Conservation (phyloP, 176 grass and related monocot species). For the Zoysia pacifica region DNA sequence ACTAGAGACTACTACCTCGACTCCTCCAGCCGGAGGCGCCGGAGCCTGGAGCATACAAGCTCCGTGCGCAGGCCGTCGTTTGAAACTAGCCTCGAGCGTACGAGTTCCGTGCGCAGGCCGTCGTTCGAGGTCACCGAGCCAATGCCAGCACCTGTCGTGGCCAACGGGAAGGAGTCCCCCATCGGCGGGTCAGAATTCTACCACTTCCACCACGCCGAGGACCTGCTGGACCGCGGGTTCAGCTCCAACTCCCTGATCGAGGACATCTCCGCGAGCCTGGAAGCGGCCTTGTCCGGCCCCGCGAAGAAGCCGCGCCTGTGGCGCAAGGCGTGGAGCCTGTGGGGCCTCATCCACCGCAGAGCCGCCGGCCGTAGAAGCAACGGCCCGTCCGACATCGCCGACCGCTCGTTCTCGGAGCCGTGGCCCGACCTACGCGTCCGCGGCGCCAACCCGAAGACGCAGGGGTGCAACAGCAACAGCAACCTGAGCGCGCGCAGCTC, state of each 20-base stretch:
- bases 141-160: constrained; percentile 25
- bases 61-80: constrained; percentile 51
- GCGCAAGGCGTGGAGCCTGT: constrained; percentile 89
- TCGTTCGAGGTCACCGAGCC: constrained; percentile 51
- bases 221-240: constrained; percentile 83
- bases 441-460: constrained; percentile 61
- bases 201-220: constrained; percentile 64
- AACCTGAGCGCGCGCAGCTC: constrained; percentile 81
- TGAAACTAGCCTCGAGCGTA: constrained; percentile 56
- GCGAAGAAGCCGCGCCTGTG: constrained; percentile 79
- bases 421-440: constrained; percentile 65
- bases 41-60: constrained; percentile 74
- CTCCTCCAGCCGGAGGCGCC: constrained; percentile 62
- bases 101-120: constrained; percentile 53
- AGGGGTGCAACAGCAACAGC: constrained; percentile 85
- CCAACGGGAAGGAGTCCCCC: constrained; percentile 53
- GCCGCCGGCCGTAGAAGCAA: constrained; percentile 41
- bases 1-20: constrained; percentile 86
- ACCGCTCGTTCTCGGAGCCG: constrained; percentile 85
- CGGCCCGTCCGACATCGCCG: constrained; percentile 55
- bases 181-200: constrained; percentile 84
- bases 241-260: constrained; percentile 86
- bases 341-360: constrained; percentile 75
- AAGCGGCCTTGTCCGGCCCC: constrained; percentile 60
- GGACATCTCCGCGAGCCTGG: constrained; percentile 84